Percentiles rank a stretch among this genome's conserved stretches.
These are phyloP conservation scores for Plasmodium vinckei DNA, from an alignment of 169 alveolate genomes.

Conservation along the genomic window DNA sequence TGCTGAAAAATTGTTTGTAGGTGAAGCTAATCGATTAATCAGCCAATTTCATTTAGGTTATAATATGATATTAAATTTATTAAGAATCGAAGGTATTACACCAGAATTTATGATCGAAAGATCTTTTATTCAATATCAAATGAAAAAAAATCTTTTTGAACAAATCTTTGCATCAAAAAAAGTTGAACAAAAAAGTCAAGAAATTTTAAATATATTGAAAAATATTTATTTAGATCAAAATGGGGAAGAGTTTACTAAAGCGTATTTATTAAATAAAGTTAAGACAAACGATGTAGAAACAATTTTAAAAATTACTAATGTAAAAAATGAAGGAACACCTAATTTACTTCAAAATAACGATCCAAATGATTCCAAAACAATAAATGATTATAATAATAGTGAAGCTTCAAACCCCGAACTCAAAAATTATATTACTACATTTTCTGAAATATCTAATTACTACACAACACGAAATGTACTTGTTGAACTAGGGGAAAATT, in stretches of 20 bases:
- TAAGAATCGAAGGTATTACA: constrained; percentile 95
- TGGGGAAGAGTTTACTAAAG: constrained; percentile 79
- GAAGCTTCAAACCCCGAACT: constrained; percentile 38
- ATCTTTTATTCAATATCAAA: constrained; percentile 96
- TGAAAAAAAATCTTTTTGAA: constrained; percentile 85
- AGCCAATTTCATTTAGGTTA: constrained; percentile 95
- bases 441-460: constrained; percentile 66
- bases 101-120: constrained; percentile 97
- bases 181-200: constrained; percentile 82
- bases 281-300: constrained; percentile 28
- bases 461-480: constrained; percentile 24
- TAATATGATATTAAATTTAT: constrained; percentile 97
- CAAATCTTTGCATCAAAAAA: constrained; percentile 86
- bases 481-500: constrained; percentile 54
- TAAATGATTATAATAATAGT: neutral
- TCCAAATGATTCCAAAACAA: neutral
- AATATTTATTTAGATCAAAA: constrained; percentile 70
- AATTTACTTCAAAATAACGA: neutral
- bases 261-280: constrained; percentile 77
- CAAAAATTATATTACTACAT: constrained; percentile 33
- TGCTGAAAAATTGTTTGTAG: constrained; percentile 94
- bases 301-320: neutral
- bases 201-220: constrained; percentile 18
- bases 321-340: neutral
- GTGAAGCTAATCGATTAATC: constrained; percentile 93